phyloP scores from a whole-genome alignment of 2,329 filamentous ascomycete species.

The Bimuria novae-zelandiae region DNA sequence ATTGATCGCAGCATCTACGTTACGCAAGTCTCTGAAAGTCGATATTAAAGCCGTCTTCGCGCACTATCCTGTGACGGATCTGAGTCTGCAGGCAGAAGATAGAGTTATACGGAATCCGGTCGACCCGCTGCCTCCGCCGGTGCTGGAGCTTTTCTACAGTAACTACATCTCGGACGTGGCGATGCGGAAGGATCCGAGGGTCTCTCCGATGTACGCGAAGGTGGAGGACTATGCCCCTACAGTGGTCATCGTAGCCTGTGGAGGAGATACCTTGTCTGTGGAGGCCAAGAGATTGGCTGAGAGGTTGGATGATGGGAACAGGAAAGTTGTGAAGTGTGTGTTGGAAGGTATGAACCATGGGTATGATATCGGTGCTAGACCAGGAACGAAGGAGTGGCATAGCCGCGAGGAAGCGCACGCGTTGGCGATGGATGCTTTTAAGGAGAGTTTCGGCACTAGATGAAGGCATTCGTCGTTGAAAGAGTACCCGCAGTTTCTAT shows the following conservation, averaged over 20 bases:
- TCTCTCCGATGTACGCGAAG: conserved; percentile 43
- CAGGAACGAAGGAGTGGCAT: conserved; percentile 31
- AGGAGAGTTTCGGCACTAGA: conserved; percentile 1
- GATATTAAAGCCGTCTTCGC: conserved; percentile 37
- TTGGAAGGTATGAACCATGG: conserved; percentile 43
- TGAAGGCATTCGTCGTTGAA: neutral
- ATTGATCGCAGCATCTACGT: conserved; percentile 32
- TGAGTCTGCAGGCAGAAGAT: conserved; percentile 31
- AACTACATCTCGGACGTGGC: conserved; percentile 37
- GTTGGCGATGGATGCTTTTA: conserved; percentile 27
- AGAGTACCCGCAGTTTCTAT: too few species aligned
- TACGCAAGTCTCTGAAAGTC: conserved; percentile 30
- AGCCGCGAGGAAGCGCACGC: conserved; percentile 38
- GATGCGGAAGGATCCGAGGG: conserved; percentile 37
- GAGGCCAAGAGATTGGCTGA: conserved; percentile 44
- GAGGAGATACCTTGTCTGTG: conserved; percentile 42
- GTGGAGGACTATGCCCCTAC: conserved; percentile 27
- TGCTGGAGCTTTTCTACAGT: conserved; percentile 38
- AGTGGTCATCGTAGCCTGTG: conserved; percentile 42
- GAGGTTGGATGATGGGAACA: conserved; percentile 24
- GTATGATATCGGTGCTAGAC: conserved; percentile 44
- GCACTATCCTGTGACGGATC: conserved; percentile 44
- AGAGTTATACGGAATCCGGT: conserved; percentile 34
- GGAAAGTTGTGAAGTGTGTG: conserved; percentile 27
- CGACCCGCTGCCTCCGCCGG: conserved; percentile 19